These are phyloP conservation scores for Phaseolus coccineus DNA, from an alignment of 331 rosid genomes.

Conservation along the genomic window DNA sequence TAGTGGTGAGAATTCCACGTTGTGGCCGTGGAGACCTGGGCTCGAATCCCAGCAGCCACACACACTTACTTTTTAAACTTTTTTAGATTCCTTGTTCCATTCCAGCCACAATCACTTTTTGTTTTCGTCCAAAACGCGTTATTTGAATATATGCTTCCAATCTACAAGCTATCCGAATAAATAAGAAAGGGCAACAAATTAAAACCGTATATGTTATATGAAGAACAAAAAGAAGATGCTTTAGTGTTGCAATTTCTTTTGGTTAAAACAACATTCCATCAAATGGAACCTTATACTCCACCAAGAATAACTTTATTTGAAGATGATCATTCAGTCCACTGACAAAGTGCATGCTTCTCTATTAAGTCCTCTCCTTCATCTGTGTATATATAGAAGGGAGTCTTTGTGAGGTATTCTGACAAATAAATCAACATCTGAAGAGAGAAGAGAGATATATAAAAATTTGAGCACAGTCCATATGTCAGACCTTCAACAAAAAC, in stretches of 20 bases:
- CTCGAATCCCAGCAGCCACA: conserved; percentile 66
- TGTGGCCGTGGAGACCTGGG: conserved; percentile 86
- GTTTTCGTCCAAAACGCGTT: too few relatives aligned
- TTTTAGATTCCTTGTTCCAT: too few relatives aligned
- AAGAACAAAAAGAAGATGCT: conserved; percentile 38
- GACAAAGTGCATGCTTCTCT: neutral
- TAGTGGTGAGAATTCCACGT: conserved; percentile 75
- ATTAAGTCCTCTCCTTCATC: conserved; percentile 27
- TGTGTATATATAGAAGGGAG: conserved; percentile 34
- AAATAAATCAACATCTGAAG: conserved; percentile 11
- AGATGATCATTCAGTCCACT: conserved; percentile 19
- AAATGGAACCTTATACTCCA: conserved; percentile 42
- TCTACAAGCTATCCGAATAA: neutral
- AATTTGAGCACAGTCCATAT: neutral
- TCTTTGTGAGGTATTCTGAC: neutral
- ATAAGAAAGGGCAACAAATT: neutral
- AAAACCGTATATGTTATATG: neutral
- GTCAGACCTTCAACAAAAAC: conserved; percentile 46
- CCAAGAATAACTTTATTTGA: conserved; percentile 40
- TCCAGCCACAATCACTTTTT: too few relatives aligned
- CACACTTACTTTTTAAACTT: conserved; percentile 8
- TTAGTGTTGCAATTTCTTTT: neutral
- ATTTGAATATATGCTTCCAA: conserved; percentile 25
- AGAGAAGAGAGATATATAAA: neutral
- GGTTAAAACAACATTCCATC: neutral